Evolutionary conservation across 225 moss, liverwort and hornwort genomes (phyloP).

Genomic region (Pseudisothecium myosuroides): DNA sequence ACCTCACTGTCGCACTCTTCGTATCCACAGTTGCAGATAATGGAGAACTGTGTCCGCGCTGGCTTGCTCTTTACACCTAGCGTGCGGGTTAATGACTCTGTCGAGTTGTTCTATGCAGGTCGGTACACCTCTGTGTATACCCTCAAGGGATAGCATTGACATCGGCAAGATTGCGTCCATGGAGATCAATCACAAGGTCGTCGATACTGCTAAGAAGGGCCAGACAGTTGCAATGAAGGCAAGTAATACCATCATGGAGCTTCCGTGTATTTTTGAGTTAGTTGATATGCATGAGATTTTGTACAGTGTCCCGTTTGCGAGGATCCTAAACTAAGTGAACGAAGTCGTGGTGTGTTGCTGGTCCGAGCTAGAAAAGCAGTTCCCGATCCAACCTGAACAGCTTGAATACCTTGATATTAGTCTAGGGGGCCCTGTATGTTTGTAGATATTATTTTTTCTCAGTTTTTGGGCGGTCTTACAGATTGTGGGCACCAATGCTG

Average conservation of each 20-base stretch:
- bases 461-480: conserved; percentile 10
- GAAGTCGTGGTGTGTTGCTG: neutral
- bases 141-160: conserved; percentile 84
- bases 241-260: neutral
- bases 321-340: neutral
- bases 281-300: neutral
- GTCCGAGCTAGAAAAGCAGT: neutral
- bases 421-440: neutral
- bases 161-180: conserved; percentile 97
- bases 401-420: neutral
- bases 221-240: conserved; percentile 97
- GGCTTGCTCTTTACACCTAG: neutral
- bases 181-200: conserved; percentile 95
- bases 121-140: conserved; percentile 89
- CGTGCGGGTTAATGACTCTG: neutral
- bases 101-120: conserved; percentile 34
- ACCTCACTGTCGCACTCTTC: neutral
- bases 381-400: neutral
- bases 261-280: neutral
- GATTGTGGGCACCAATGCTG: conserved; percentile 96
- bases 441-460: neutral
- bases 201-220: conserved; percentile 92
- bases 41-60: neutral
- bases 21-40: neutral
- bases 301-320: neutral